Percentiles rank a stretch among this genome's conserved stretches.
Evolutionary conservation across 306 rosid species (phyloP).

Genomic region (Clitoria ternatea): DNA sequence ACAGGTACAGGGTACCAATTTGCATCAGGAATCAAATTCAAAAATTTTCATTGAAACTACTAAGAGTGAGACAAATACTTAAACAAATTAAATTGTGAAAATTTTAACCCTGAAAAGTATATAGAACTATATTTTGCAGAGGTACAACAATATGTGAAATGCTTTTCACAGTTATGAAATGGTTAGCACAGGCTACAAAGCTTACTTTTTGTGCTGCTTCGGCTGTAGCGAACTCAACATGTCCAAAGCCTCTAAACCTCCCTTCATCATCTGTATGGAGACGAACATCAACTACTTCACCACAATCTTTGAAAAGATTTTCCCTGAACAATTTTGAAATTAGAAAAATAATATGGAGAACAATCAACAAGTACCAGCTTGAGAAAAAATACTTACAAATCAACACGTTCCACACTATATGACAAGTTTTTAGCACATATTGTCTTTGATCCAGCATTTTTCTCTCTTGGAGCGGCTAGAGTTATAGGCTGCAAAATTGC

Average conservation of each 20-base stretch:
- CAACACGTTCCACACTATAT: conserved; percentile 40
- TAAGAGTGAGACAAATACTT: background rate
- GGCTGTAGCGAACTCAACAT: conserved; percentile 63
- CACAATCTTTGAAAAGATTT: conserved; percentile 59
- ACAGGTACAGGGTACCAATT: background rate
- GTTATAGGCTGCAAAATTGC: conserved; percentile 52
- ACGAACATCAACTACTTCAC: conserved; percentile 61
- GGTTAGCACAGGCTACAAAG: conserved; percentile 4
- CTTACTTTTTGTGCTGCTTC: conserved; percentile 62
- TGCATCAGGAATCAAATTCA: background rate
- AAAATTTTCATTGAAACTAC: background rate
- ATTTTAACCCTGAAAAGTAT: background rate
- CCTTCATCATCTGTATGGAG: conserved; percentile 46
- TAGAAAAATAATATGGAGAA: background rate
- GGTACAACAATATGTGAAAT: background rate
- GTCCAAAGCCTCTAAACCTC: conserved; percentile 67
- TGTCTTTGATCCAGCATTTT: conserved; percentile 38
- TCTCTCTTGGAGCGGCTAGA: conserved; percentile 35
- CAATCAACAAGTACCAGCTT: background rate
- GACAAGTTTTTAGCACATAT: conserved; percentile 61
- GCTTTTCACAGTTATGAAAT: background rate
- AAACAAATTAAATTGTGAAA: background rate
- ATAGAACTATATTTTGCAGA: background rate
- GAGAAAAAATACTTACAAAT: conserved; percentile 53
- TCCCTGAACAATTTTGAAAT: conserved; percentile 42